Percentiles rank a stretch among this genome's conserved stretches.
phyloP scores from a whole-genome alignment of 345 rosid species.

The Citropsis articulata region DNA sequence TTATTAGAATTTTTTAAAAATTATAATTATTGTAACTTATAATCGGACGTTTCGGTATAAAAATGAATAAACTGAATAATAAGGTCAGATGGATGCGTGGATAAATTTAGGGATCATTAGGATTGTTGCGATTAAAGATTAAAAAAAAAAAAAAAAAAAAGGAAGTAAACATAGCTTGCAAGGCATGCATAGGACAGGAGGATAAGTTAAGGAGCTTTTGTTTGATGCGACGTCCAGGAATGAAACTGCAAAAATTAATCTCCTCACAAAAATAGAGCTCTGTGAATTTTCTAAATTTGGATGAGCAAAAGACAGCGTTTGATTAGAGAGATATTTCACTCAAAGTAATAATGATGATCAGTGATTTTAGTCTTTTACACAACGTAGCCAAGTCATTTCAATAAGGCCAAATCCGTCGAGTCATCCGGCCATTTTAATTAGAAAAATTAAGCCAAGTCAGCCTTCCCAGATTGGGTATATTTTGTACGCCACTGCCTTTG shows the following conservation, averaged over 20 bases:
- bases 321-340: neutral
- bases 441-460: neutral
- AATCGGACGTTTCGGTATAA: no score
- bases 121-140: no score
- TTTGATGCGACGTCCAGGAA: neutral
- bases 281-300: neutral
- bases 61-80: no score
- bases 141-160: no score
- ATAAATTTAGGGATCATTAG: no score
- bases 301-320: neutral
- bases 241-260: neutral
- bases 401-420: neutral
- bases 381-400: neutral
- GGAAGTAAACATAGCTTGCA: no score
- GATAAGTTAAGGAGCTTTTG: neutral
- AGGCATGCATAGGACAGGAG: no score
- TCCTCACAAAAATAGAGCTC: neutral
- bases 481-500: no score
- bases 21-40: no score
- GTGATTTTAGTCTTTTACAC: neutral
- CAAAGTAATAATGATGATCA: neutral
- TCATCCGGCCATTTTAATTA: neutral
- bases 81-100: no score
- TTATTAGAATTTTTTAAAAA: no score
- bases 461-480: no score